Evolutionary conservation across 148 eudicot genomes (phyloP).

Genomic region (Polygonum maritimum): DNA sequence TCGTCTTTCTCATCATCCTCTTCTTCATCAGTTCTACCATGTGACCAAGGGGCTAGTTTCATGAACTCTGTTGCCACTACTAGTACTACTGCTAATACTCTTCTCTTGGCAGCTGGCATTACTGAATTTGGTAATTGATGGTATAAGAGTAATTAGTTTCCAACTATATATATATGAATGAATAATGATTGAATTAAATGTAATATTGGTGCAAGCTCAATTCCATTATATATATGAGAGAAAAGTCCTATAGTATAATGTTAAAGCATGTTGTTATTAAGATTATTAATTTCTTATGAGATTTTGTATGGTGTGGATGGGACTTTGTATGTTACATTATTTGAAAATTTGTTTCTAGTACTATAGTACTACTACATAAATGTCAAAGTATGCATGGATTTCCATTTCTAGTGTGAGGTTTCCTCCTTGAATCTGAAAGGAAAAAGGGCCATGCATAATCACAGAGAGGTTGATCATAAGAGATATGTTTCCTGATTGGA

Average conservation of each 20-base stretch:
- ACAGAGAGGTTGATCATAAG: not conserved
- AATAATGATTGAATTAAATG: conserved; percentile 9
- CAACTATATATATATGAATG: not conserved
- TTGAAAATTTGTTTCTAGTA: too few relatives aligned
- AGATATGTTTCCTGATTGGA: not conserved
- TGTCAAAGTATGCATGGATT: not conserved
- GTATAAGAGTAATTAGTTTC: not conserved
- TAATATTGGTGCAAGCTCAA: not conserved
- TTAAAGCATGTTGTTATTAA: not conserved
- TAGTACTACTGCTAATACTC: not conserved
- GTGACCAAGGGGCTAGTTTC: conserved; percentile 3
- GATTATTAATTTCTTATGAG: not conserved
- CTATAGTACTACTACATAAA: not conserved
- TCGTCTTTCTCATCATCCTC: not conserved
- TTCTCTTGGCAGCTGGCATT: conserved; percentile 5
- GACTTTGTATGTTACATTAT: not conserved
- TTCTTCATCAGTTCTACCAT: not conserved
- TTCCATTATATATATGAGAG: not conserved
- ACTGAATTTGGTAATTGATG: conserved; percentile 6
- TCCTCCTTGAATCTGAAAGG: not conserved
- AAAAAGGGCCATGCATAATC: not conserved
- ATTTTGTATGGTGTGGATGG: not conserved
- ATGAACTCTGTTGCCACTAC: not conserved
- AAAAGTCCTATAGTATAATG: not conserved
- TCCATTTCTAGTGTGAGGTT: not conserved